Conservation (phyloP, 768 basidiomycete species). For the Vararia minispora region DNA sequence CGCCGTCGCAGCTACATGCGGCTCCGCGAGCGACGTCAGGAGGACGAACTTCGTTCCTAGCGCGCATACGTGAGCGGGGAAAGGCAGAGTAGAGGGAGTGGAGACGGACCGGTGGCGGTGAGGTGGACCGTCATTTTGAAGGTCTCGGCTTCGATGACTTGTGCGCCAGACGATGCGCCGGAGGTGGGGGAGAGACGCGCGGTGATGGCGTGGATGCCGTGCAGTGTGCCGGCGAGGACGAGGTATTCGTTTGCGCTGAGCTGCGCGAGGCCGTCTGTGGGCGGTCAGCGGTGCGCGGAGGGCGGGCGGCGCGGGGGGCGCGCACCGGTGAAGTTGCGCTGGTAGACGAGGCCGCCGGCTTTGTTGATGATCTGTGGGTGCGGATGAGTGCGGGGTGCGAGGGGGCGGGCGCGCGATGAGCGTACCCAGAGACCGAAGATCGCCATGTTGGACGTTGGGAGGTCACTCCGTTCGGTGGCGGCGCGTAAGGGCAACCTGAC, state of each 20-base stretch:
- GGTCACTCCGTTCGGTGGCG: no score
- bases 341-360: conserved; percentile 93
- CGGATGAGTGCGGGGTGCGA: conserved; percentile 6
- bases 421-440: conserved; percentile 77
- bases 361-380: conserved; percentile 82
- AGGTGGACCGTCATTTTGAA: conserved; percentile 92
- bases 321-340: conserved; percentile 82
- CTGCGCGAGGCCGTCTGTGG: conserved; percentile 80
- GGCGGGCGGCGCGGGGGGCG: background rate
- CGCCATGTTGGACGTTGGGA: conserved; percentile 55
- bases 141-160: conserved; percentile 91
- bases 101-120: conserved; percentile 69
- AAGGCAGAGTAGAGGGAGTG: background rate
- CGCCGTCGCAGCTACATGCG: conserved; percentile 53
- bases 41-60: conserved; percentile 94
- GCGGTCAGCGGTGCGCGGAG: background rate
- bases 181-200: conserved; percentile 77
- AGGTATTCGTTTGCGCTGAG: conserved; percentile 92
- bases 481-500: no score
- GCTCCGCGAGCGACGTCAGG: conserved; percentile 69
- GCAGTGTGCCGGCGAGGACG: conserved; percentile 90
- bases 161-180: conserved; percentile 76
- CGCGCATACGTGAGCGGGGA: background rate
- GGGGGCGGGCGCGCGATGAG: conserved; percentile 4
- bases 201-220: conserved; percentile 98